Conservation (phyloP, 768 basidiomycete species). For the Leucocoprinus leucothites region DNA sequence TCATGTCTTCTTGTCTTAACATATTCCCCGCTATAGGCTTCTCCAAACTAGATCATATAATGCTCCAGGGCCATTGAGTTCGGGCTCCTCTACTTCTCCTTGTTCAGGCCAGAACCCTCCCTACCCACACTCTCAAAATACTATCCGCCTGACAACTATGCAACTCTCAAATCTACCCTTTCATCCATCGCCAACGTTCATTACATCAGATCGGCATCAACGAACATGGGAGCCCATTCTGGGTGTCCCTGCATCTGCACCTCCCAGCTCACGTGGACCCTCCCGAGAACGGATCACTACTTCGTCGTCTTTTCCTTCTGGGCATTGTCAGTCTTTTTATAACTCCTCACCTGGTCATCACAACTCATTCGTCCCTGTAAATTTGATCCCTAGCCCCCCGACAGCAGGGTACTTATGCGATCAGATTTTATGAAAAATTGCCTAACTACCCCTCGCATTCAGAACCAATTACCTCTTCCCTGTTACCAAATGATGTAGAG, state of each 20-base stretch:
- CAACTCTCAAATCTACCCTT: conserved; percentile 56
- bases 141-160: conserved; percentile 66
- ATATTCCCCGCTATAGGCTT: conserved; percentile 34
- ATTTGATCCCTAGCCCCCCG: too few relatives aligned
- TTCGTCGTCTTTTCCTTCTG: too few relatives aligned
- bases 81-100: conserved; percentile 7
- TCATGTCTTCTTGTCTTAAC: too few relatives aligned
- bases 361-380: not conserved
- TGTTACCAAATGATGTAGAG: not conserved
- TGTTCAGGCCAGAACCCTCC: conserved; percentile 9
- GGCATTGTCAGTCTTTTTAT: not conserved
- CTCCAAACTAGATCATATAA: conserved; percentile 55
- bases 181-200: conserved; percentile 19
- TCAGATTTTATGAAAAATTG: too few relatives aligned
- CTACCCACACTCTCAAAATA: conserved; percentile 52
- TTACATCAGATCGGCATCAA: not conserved
- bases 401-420: too few relatives aligned
- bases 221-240: not conserved
- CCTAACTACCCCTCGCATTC: too few relatives aligned
- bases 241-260: conserved; percentile 7
- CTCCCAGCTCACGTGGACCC: conserved; percentile 4
- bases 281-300: conserved; percentile 1
- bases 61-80: conserved; percentile 24
- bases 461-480: not conserved
- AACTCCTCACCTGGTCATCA: not conserved